These are phyloP conservation scores for Ceratobasidium sp. DNA, from an alignment of 1,284 basidiomycete genomes.

Conservation along the genomic window DNA sequence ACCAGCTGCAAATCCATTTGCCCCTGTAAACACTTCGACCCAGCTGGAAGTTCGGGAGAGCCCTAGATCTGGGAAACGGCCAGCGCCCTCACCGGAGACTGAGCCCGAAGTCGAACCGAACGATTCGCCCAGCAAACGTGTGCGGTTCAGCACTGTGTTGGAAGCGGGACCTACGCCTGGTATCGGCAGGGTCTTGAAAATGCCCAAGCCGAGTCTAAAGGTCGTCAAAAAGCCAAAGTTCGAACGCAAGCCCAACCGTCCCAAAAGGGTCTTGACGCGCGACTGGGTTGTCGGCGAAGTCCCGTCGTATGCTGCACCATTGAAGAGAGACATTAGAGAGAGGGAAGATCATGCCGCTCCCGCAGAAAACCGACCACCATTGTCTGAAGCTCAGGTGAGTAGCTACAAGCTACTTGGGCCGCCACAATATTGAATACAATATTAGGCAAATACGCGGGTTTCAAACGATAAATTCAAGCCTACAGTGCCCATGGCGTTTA, in stretches of 20 bases:
- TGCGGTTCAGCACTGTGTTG: slow-evolving; percentile 26
- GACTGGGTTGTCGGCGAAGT: not conserved
- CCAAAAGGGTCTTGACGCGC: slow-evolving; percentile 19
- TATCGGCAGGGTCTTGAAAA: not conserved
- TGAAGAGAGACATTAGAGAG: slow-evolving; percentile 15
- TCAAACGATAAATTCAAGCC: slow-evolving; percentile 13
- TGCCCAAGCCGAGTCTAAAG: slow-evolving; percentile 29
- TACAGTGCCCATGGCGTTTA: slow-evolving; percentile 29
- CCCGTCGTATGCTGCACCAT: slow-evolving; percentile 29
- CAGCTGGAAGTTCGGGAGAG: not conserved
- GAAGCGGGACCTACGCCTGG: slow-evolving; percentile 30
- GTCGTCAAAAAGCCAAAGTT: slow-evolving; percentile 9
- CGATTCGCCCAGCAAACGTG: slow-evolving; percentile 32
- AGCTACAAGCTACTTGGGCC: too few relatives aligned
- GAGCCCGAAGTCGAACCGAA: not conserved
- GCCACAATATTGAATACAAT: too few relatives aligned
- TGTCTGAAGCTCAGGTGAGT: slow-evolving; percentile 27
- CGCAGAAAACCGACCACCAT: slow-evolving; percentile 5
- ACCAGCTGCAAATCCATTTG: not conserved
- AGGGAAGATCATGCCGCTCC: not conserved
- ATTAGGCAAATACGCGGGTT: slow-evolving; percentile 14
- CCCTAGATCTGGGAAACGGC: slow-evolving; percentile 12
- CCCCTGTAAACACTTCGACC: not conserved
- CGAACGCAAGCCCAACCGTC: slow-evolving; percentile 16
- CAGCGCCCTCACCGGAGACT: slow-evolving; percentile 1